Evolutionary conservation across 345 rosid genomes (phyloP).

Genomic region (Noccaea bulbosa): DNA sequence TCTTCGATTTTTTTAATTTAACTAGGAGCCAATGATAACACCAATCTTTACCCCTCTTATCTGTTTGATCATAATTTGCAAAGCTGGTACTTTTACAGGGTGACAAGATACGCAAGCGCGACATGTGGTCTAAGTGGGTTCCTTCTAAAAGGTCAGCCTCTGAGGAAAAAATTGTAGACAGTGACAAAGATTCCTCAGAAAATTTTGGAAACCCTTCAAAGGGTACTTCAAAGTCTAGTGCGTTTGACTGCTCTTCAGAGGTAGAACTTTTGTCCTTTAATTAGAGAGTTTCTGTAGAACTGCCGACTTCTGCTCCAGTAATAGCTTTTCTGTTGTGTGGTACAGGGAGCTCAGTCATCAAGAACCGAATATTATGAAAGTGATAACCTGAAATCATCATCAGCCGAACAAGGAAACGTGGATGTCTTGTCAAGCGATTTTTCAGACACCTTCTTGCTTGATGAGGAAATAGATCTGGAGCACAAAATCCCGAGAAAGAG

Average conservation of each 20-base stretch:
- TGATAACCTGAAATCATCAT: conserved; percentile 40
- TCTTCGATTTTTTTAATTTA: neutral
- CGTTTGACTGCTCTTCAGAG: conserved; percentile 25
- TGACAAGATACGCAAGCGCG: conserved; percentile 72
- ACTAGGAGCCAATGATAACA: neutral
- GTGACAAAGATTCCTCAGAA: conserved; percentile 42
- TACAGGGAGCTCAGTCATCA: conserved; percentile 48
- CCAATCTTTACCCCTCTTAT: conserved; percentile 3
- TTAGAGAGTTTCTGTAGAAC: conserved; percentile 41
- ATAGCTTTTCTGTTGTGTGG: conserved; percentile 27
- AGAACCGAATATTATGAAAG: conserved; percentile 36
- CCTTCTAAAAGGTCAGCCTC: conserved; percentile 49
- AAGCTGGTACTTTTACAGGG: conserved; percentile 54
- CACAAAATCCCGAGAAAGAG: conserved; percentile 60
- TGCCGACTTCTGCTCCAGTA: conserved; percentile 30
- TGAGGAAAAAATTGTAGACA: conserved; percentile 46
- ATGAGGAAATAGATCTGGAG: conserved; percentile 92
- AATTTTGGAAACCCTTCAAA: conserved; percentile 29
- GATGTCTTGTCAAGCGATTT: conserved; percentile 70
- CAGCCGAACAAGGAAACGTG: conserved; percentile 44
- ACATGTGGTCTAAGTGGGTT: conserved; percentile 84
- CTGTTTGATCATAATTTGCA: conserved; percentile 20
- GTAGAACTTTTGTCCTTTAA: conserved; percentile 29
- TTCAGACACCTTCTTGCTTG: conserved; percentile 82
- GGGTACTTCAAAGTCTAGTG: conserved; percentile 24